Evolutionary conservation across 2,329 filamentous ascomycete species (phyloP), one percentile per base, ranked within the genome.

Genomic region (Chaetomiaceae sp.): DNA sequence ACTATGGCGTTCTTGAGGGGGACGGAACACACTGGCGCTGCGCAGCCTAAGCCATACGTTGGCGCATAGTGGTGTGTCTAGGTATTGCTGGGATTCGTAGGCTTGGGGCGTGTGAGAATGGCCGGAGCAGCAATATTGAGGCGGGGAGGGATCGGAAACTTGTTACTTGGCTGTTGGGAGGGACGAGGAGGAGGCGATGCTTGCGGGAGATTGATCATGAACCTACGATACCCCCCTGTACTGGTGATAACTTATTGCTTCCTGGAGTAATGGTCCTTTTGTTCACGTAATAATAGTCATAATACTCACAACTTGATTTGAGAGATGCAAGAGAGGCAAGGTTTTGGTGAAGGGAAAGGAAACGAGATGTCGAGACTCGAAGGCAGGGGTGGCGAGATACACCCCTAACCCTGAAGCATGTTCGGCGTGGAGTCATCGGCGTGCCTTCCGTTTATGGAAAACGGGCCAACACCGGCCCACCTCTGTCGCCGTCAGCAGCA

Each of bases 1-100:
- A 61, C 52, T 17, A 17, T 56, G 39, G 51, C 54, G 37, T 42
- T 45, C 6, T 8, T 60, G n/a, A 46, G 48, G 3, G 42, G 29
- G n/a, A 29, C 46, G 11, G 49, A 47, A 14, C 27, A 40, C 29
- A 54, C 55, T 4, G 27, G 49, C 5, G 33, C 43, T 3, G 49
- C 47, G 6, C 27, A 44, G 2, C 51, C 57, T 2, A 57, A 54
- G 48, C 57, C 59, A 2, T 49, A 51, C 37, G 51, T 39, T 29
- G 54, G 44, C 22, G 54, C 38, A 19, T 60, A 54, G 31, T 42
- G 44, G 50, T 27, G 23, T 17, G 8, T 14, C 3, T 19, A 9
- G 20, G 31, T 6, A 19, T 8, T 22, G 25, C 25, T 39, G 29
- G 14, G 7, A 20, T 19, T 36, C n/a, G 23, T 5, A 19, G 43